Base-by-base conservation (phyloP, 306 rosid genomes). In the Quercus variabilis region DNA sequence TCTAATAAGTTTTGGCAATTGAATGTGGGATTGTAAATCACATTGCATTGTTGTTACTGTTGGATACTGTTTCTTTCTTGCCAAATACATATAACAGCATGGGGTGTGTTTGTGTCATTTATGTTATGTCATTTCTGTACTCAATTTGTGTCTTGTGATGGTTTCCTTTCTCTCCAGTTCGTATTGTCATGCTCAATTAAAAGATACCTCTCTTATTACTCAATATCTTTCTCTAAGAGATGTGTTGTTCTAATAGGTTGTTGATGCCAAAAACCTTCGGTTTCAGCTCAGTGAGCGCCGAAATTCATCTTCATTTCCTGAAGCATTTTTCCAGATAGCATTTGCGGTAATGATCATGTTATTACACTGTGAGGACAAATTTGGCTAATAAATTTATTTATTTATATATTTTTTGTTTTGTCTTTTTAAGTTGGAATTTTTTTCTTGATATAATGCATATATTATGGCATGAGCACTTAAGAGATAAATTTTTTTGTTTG, bases 291-390 rank as follows among this genome's bases (percentile, higher is more conserved):
- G 84, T 31, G 92, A 91, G 87, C 91, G 80, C 55, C 85, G 69
- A 41, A 81, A 74, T 80, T 86, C 94, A 5, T 89, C 99, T 41
- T 90, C 99, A 62, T 95, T 88, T 83, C 91, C 99, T 17, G 99
- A 95, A 87, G 98, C 97, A 58, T 89, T 81, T 83, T 79, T 55
- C 80, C 98, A 95, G 83, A 95, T 95, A 85, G 99, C 93, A 17
- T 95, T 89, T 89, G 99, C 99, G 88, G 98, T 95, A 91, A 73
- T 70, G 82, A 63, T 76, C 71, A 20, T 58, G 1, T 64, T 43
- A 2, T 52, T 63, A 62, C 26, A 14, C 31, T 59, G 65, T 55
- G 35, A 55, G 14, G 46, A 46, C 18, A 59, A 12, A 43, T 55
- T 6, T 38, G 74, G 25, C 8, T 26, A 58, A 17, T 35, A 49